These are phyloP conservation scores for Jacaranda copaia DNA, from an alignment of 257 asterid species.

Conservation along the genomic window DNA sequence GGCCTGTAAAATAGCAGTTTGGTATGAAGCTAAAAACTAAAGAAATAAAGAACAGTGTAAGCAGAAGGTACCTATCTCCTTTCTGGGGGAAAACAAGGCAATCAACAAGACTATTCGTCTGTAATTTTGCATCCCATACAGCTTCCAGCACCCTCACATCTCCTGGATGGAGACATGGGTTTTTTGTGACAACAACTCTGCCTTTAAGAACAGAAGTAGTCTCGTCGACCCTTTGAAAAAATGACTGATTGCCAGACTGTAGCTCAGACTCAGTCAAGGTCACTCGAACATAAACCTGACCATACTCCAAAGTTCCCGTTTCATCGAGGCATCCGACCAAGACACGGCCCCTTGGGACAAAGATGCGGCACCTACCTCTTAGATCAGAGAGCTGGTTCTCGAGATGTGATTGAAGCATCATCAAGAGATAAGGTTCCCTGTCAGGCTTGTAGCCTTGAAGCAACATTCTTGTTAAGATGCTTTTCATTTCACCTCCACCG, in stretches of 20 bases:
- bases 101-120: constrained; percentile 65
- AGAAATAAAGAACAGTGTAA: constrained; percentile 2
- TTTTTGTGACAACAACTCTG: constrained; percentile 86
- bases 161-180: constrained; percentile 98
- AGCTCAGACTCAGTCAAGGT: constrained; percentile 69
- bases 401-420: constrained; percentile 75
- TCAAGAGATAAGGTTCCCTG: constrained; percentile 78
- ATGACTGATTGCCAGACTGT: constrained; percentile 48
- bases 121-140: constrained; percentile 61
- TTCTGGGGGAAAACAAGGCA: constrained; percentile 91
- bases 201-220: constrained; percentile 68
- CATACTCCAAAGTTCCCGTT: constrained; percentile 74
- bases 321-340: constrained; percentile 88
- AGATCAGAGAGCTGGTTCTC: constrained; percentile 80
- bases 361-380: constrained; percentile 76
- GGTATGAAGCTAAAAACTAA: constrained; percentile 1
- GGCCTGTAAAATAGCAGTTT: constrained; percentile 65
- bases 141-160: constrained; percentile 95
- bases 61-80: constrained; percentile 72
- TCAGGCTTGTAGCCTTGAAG: constrained; percentile 68
- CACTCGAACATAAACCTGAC: constrained; percentile 79
- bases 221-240: constrained; percentile 63
- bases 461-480: constrained; percentile 69
- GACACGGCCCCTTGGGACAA: constrained; percentile 87
- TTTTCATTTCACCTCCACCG: constrained; percentile 71